Evolutionary conservation across 257 asterid species (phyloP), one percentile per base, ranked within the genome.

Genomic region (Nicotiana tabacum): DNA sequence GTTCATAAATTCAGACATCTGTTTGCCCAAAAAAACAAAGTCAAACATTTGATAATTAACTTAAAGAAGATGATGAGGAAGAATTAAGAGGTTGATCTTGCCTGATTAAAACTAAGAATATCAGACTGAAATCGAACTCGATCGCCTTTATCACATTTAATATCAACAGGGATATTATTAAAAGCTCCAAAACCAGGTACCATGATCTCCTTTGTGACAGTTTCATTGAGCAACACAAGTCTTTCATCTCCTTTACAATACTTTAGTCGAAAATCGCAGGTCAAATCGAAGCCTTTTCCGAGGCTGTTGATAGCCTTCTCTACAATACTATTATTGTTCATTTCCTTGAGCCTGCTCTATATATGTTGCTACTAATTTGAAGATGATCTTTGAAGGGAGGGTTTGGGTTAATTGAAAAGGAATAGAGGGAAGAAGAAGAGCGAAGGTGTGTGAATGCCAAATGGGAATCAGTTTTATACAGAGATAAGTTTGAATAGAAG

Each of bases 1-100:
- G 83, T 96, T 96, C 82, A 90, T 88, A n/a, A 90, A 84, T 72
- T 94, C 97, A 69, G 98, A 94, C 99, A 96, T 96, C 99, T 96
- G 79, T 78, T 9, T 43, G 48, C n/a, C 29, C 4, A 68, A 70
- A 18, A 10, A 82, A 30, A 29, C 37, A 74, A 51, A 58, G 18
- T 30, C 70, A 51, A 74, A 57, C 3, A 53, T n/a, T 39, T 9
- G 5, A 61, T 53, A 39, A 24, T 24, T 24, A 24, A 39, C 2
- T 3, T 18, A 68, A 68, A 68, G 2, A 9, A 68, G 0, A 3
- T 2, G 16, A 4, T 4, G 13, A 61, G 2, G 16, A 61, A 4
- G 39, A 64, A 1, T 43, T 1, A 6, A 32, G 39, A 46, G 4
- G 48, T 48, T 46, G 9, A 29, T 29, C n/a, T 30, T 86, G 92